Evolutionary conservation across 371 early-diverging fungal genomes (phyloP), one percentile per base, ranked within the genome.

Genomic region (Entomophthora muscae): DNA sequence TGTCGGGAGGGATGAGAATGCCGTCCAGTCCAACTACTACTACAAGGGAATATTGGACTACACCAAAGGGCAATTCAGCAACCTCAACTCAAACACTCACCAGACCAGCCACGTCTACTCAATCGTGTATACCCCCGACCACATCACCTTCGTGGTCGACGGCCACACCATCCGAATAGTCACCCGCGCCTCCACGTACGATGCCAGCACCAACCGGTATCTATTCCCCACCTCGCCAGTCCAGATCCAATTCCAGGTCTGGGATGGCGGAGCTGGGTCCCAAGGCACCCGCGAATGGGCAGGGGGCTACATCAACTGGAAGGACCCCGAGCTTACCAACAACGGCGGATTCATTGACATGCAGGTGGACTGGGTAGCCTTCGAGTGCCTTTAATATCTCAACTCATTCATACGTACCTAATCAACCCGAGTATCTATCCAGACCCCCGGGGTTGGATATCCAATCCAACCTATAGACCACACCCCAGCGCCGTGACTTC

Each of bases 21-120:
- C 72, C 26, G 81, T 77, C 22, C 80, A 85, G 68, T 72, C 83
- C 67, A 85, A 85, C 76, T 83, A 75, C 69, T 87, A 81, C 70
- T 82, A 74, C 70, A 69, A 76, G 66, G 80, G 79, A 52, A 64
- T 70, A 33, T 76, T 78, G 27, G 80, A 74, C 65, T 73, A 71
- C 60, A 79, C 73, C 32, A 74, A 78, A 67, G 69, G 69, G 32
- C 10, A 29, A 0, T 22, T 67, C 28, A 64, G 55, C 2, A 0
- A 52, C 0, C 51, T 75, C n/a, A 13, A 67, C 3, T 62, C 42
- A 10, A 70, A 72, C 65, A 64, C 73, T 5, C 63, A 63, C 17
- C 26, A 52, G n/a, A 70, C 63, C 23, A 72, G 68, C 56, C 71
- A 71, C 42, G 69, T 66, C 1, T 76, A 76, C 28, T 71, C 68